These are phyloP conservation scores for Kodamaea kakaduensis DNA, from an alignment of 805 yeast species.

Conservation along the genomic window DNA sequence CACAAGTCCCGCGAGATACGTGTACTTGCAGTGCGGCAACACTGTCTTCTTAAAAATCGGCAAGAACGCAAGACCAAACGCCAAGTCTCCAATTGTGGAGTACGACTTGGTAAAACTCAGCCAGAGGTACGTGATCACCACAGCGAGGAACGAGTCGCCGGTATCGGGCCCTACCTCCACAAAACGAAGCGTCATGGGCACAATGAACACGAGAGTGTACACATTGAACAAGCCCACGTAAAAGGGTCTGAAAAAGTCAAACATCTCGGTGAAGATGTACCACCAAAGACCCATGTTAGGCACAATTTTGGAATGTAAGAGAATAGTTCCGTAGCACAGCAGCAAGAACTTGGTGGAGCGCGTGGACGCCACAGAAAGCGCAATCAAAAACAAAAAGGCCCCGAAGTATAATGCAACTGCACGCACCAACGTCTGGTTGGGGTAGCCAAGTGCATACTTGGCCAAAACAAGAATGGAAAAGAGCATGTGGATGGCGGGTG, in stretches of 20 bases:
- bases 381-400: conserved; percentile 17
- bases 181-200: conserved; percentile 75
- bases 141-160: conserved; percentile 59
- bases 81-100: conserved; percentile 79
- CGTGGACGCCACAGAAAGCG: conserved; percentile 22
- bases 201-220: conserved; percentile 57
- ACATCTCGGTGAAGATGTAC: conserved; percentile 96
- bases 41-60: conserved; percentile 45
- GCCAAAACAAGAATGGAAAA: conserved; percentile 51
- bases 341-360: conserved; percentile 27
- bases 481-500: conserved; percentile 52
- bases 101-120: conserved; percentile 71
- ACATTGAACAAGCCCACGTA: conserved; percentile 81
- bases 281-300: conserved; percentile 98
- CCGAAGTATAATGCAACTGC: conserved; percentile 14
- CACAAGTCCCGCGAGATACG: conserved; percentile 46
- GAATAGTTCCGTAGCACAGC: conserved; percentile 49
- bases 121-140: conserved; percentile 39
- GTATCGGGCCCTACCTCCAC: conserved; percentile 17
- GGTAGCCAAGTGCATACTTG: conserved; percentile 15
- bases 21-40: conserved; percentile 43
- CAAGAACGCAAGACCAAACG: conserved; percentile 34
- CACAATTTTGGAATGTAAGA: conserved; percentile 63
- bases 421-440: conserved; percentile 14
- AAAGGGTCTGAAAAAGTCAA: conserved; percentile 80